These are phyloP conservation scores for Apiospora koreana DNA, from an alignment of 2,329 filamentous ascomycete genomes.

Conservation along the genomic window DNA sequence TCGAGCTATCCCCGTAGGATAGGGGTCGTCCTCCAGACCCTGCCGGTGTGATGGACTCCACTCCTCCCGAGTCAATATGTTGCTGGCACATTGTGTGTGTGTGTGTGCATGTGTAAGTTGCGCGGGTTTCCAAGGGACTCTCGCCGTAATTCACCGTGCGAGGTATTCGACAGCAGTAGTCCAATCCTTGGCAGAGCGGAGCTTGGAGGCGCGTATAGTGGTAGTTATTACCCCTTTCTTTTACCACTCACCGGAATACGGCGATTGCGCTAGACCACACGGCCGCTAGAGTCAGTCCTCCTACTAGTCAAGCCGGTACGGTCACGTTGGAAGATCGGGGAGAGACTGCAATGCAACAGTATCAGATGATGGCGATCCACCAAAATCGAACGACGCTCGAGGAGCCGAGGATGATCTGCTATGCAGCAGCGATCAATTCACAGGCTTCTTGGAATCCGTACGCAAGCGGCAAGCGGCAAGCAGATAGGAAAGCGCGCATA, in stretches of 20 bases:
- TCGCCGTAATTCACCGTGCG: neutral
- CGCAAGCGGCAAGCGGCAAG: neutral
- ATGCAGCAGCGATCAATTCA: neutral
- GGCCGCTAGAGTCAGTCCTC: neutral
- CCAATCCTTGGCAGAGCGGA: neutral
- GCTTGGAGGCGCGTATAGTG: neutral
- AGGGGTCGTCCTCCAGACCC: neutral
- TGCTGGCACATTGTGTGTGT: neutral
- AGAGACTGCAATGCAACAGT: neutral
- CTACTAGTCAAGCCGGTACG: neutral
- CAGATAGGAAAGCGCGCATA: neutral
- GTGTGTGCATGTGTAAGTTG: neutral
- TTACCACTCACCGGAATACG: neutral
- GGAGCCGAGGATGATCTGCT: neutral
- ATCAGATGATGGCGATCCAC: conserved; percentile 8
- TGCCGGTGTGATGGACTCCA: neutral
- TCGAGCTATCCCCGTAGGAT: neutral
- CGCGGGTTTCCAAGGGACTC: neutral
- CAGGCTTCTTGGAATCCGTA: neutral
- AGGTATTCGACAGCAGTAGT: neutral
- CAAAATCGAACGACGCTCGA: neutral
- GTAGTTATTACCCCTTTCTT: neutral
- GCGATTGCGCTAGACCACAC: neutral
- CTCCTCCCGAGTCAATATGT: neutral
- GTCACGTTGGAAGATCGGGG: neutral